These are phyloP conservation scores for Castanospermum australe DNA, from an alignment of 306 rosid species.

Conservation along the genomic window DNA sequence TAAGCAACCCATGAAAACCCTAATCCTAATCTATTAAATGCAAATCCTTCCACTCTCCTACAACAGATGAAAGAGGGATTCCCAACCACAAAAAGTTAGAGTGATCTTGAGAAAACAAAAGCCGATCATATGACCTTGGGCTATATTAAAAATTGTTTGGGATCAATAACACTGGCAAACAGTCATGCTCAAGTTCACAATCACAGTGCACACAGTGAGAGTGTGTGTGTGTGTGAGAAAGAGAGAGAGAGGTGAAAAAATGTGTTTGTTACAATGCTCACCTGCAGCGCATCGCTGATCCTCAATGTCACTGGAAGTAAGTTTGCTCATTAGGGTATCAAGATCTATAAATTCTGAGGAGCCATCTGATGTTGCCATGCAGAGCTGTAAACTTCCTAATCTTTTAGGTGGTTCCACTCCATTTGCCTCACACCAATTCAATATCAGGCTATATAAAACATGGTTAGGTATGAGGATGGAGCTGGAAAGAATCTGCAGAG, in stretches of 20 bases:
- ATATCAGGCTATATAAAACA: conserved; percentile 73
- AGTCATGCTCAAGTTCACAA: background rate
- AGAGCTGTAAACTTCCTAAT: conserved; percentile 44
- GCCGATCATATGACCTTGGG: background rate
- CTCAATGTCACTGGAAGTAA: conserved; percentile 52
- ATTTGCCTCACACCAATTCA: conserved; percentile 84
- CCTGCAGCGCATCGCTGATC: conserved; percentile 68
- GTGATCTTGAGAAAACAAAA: background rate
- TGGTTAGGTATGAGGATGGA: conserved; percentile 71
- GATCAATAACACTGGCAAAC: background rate
- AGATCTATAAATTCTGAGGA: conserved; percentile 59
- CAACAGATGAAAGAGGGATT: background rate
- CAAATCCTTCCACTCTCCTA: background rate
- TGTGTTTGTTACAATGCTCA: conserved; percentile 29
- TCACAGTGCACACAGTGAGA: background rate
- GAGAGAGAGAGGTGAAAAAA: background rate
- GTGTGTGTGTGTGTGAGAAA: background rate
- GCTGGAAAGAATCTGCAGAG: conserved; percentile 67
- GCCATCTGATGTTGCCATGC: conserved; percentile 48
- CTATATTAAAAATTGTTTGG: background rate
- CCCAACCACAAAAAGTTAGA: background rate
- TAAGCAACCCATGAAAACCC: background rate
- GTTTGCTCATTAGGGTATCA: conserved; percentile 55
- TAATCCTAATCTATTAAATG: background rate
- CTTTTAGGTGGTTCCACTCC: conserved; percentile 75